phyloP scores from a whole-genome alignment of 2,329 filamentous ascomycete genomes.

The Leptoxyphium fumago region DNA sequence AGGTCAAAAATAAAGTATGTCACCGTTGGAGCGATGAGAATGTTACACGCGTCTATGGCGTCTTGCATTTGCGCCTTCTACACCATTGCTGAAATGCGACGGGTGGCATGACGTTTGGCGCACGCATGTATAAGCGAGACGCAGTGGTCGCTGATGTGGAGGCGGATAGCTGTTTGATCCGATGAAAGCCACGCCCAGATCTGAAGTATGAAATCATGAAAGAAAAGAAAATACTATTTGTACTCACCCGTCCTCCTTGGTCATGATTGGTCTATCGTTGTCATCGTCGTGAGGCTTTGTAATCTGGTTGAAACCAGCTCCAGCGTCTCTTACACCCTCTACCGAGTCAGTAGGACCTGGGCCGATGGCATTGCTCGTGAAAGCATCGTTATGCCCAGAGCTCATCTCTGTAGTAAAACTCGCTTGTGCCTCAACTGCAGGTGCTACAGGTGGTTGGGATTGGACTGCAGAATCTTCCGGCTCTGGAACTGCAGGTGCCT shows the following conservation, averaged over 20 bases:
- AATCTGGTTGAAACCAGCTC: constrained; percentile 14
- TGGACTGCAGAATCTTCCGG: constrained; percentile 4
- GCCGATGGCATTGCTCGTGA: constrained; percentile 7
- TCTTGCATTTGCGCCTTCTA: too few relatives aligned
- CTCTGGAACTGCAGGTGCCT: constrained; percentile 7
- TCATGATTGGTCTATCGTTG: constrained; percentile 43
- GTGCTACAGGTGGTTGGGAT: neutral
- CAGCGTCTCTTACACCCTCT: constrained; percentile 13
- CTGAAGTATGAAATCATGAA: too few relatives aligned
- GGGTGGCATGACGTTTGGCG: too few relatives aligned
- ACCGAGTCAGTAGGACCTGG: constrained; percentile 14
- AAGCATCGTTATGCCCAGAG: constrained; percentile 1
- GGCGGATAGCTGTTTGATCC: too few relatives aligned
- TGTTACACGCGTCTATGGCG: too few relatives aligned
- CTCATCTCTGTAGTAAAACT: constrained; percentile 15
- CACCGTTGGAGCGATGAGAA: too few relatives aligned
- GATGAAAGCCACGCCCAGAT: too few relatives aligned
- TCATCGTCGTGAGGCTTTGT: constrained; percentile 22
- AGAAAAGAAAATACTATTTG: neutral
- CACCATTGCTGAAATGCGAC: too few relatives aligned
- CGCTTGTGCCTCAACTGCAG: constrained; percentile 11
- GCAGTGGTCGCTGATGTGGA: too few relatives aligned
- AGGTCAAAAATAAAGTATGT: too few relatives aligned
- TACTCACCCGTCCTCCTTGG: constrained; percentile 87
- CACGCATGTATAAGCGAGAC: too few relatives aligned